Evolutionary conservation across 176 grass and related monocot genomes (phyloP).

Genomic region (Oryza meyeriana): DNA sequence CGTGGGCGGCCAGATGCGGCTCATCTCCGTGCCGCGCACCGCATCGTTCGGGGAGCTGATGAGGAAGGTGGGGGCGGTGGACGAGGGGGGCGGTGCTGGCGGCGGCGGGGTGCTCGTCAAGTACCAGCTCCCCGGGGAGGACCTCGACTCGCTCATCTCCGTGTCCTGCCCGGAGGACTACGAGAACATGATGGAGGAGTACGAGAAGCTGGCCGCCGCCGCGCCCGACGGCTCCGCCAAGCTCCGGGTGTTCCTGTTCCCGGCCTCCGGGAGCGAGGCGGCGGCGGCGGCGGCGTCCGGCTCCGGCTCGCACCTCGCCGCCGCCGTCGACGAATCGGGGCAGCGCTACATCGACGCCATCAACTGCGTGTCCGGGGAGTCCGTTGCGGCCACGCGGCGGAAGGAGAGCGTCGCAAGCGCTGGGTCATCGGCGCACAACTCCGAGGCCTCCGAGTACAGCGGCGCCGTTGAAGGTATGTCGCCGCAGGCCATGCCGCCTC

Average conservation of each 20-base stretch:
- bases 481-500: slow-evolving; percentile 24
- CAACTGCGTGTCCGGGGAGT: slow-evolving; percentile 56
- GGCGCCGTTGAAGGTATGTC: slow-evolving; percentile 46
- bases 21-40: slow-evolving; percentile 60
- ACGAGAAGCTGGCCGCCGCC: slow-evolving; percentile 65
- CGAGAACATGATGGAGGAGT: slow-evolving; percentile 94
- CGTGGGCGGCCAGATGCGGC: slow-evolving; percentile 69
- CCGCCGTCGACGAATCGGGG: slow-evolving; percentile 40
- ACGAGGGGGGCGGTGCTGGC: neutral
- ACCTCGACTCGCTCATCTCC: slow-evolving; percentile 83
- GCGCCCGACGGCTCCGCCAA: slow-evolving; percentile 73
- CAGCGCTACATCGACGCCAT: slow-evolving; percentile 78
- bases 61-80: slow-evolving; percentile 56
- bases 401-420: slow-evolving; percentile 57
- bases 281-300: neutral
- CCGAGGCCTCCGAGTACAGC: slow-evolving; percentile 39
- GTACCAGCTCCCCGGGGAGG: slow-evolving; percentile 94
- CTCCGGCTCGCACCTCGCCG: slow-evolving; percentile 7
- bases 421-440: slow-evolving; percentile 57
- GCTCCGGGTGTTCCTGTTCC: slow-evolving; percentile 81
- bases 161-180: slow-evolving; percentile 65
- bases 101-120: slow-evolving; percentile 32
- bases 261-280: slow-evolving; percentile 38
- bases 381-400: slow-evolving; percentile 24
- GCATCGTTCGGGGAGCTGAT: slow-evolving; percentile 59